Percentiles rank a stretch among this genome's conserved stretches.
phyloP scores from a whole-genome alignment of 495 filamentous ascomycete species.

The Monascus purpureus region DNA sequence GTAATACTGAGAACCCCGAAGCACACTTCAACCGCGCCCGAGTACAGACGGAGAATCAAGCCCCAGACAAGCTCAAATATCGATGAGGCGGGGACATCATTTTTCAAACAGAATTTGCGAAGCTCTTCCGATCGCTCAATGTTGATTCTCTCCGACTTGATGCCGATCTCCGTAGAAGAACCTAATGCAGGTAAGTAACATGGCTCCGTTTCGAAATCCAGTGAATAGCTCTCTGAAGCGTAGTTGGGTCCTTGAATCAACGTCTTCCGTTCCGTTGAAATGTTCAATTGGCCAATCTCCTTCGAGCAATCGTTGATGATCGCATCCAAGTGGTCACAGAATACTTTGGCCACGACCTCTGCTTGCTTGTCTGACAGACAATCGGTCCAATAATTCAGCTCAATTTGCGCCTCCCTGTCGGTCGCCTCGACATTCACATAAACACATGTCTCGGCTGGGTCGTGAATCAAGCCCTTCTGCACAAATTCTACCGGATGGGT shows the following conservation, averaged over 20 bases:
- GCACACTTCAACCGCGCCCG: constrained; percentile 36
- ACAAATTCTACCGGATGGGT: no score
- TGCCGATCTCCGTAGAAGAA: not conserved
- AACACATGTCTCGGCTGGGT: constrained; percentile 42
- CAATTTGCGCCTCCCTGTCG: constrained; percentile 30
- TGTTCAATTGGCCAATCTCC: constrained; percentile 22
- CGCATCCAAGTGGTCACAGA: constrained; percentile 29
- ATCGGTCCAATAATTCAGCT: constrained; percentile 45
- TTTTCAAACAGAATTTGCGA: constrained; percentile 20
- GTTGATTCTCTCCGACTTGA: not conserved
- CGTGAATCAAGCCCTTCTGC: constrained; percentile 30
- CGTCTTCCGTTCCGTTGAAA: constrained; percentile 20
- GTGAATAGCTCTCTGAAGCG: not conserved
- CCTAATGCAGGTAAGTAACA: not conserved
- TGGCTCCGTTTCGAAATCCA: constrained; percentile 3
- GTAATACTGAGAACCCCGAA: constrained; percentile 29
- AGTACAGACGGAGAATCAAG: constrained; percentile 38
- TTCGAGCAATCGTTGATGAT: constrained; percentile 20
- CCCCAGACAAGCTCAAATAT: constrained; percentile 40
- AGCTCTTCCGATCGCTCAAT: constrained; percentile 7
- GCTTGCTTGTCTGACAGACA: constrained; percentile 33
- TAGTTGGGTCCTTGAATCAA: not conserved
- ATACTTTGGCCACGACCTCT: constrained; percentile 34
- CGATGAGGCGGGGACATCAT: constrained; percentile 13
- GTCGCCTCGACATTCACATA: constrained; percentile 40